Conservation (phyloP, 768 basidiomycete species). For the Mycena vulgaris region DNA sequence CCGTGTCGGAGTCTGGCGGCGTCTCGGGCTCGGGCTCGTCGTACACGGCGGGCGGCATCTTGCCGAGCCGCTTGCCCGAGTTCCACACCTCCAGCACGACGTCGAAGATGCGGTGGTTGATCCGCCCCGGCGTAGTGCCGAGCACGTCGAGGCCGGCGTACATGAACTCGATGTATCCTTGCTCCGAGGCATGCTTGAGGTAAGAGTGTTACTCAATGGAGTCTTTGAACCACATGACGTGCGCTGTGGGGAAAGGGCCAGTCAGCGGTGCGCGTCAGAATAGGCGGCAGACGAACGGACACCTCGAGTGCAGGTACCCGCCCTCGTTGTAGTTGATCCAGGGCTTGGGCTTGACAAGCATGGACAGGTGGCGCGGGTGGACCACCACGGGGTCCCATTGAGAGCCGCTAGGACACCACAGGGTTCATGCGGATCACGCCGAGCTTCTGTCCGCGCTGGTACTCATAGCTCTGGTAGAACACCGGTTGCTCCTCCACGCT, state of each 20-base stretch:
- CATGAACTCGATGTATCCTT: no score
- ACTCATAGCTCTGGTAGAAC: conserved; percentile 94
- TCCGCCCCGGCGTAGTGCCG: conserved; percentile 90
- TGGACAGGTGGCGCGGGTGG: conserved; percentile 93
- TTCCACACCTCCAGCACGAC: no score
- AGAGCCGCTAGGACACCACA: conserved; percentile 81
- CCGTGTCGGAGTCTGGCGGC: no score
- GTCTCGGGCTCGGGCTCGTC: conserved; percentile 76
- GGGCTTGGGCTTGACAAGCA: no score
- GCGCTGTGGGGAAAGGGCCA: conserved; percentile 60
- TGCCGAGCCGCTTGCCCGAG: no score
- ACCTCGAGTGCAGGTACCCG: conserved; percentile 85
- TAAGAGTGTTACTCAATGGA: conserved; percentile 89
- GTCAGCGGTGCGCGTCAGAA: no score
- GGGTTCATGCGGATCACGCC: conserved; percentile 93
- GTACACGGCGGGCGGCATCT: conserved; percentile 83
- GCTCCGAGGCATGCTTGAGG: no score
- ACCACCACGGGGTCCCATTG: conserved; percentile 82
- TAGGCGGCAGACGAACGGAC: conserved; percentile 56
- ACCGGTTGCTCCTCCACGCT: conserved; percentile 89
- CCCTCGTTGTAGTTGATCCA: no score
- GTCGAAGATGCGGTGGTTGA: conserved; percentile 86
- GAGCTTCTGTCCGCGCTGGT: conserved; percentile 93
- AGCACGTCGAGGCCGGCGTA: no score
- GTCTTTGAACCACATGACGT: conserved; percentile 95